Percentiles rank a stretch among this genome's conserved stretches.
Evolutionary conservation across 108 stramenopile species (phyloP).

Genomic region (Skeletonema tropicum): DNA sequence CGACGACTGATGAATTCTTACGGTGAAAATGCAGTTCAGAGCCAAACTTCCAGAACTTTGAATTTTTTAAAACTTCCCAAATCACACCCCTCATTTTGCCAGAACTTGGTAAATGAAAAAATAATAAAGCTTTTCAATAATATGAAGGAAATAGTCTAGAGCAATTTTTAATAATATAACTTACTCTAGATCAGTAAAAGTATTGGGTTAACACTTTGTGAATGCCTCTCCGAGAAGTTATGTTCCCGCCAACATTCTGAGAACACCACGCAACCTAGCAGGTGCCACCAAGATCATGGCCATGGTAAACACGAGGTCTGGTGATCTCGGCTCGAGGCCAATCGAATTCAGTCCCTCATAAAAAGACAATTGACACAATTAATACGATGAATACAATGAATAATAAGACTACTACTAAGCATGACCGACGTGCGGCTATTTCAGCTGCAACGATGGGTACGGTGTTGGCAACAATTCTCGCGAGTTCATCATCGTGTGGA

Average conservation of each 20-base stretch:
- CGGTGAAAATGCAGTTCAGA: background rate
- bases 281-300: background rate
- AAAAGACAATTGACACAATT: background rate
- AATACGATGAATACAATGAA: background rate
- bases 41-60: background rate
- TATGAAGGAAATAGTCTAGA: too few species aligned
- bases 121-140: too few species aligned
- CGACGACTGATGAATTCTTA: background rate
- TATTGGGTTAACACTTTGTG: too few species aligned
- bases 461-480: constrained; percentile 16
- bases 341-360: background rate
- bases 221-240: background rate
- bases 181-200: too few species aligned
- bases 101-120: background rate
- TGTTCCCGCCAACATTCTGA: background rate
- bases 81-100: background rate
- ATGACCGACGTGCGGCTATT: background rate
- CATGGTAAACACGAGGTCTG: background rate
- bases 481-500: constrained; percentile 5
- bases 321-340: background rate
- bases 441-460: constrained; percentile 26
- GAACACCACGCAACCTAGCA: background rate
- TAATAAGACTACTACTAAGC: background rate
- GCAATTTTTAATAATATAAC: too few species aligned
- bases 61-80: background rate